Conservation (phyloP, 2,329 filamentous ascomycete genomes). For the Fusarium poae region DNA sequence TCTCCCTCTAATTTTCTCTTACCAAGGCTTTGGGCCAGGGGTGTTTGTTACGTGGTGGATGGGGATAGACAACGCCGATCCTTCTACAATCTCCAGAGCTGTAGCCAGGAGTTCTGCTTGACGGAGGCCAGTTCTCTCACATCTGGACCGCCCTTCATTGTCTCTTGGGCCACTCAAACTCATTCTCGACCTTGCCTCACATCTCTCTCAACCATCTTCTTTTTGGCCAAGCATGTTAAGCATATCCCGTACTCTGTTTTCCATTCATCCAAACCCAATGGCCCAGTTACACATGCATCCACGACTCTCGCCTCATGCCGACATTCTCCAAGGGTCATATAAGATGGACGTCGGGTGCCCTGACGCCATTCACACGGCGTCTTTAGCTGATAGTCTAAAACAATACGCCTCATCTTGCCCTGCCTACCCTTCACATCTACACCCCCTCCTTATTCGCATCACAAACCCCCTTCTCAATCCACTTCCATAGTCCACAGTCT, state of each 20-base stretch:
- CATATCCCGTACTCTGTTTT: background rate
- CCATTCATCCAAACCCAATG: slow-evolving; percentile 7
- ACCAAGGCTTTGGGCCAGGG: slow-evolving; percentile 48
- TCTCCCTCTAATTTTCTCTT: slow-evolving; percentile 48
- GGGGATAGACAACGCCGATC: slow-evolving; percentile 45
- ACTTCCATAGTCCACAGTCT: slow-evolving; percentile 33
- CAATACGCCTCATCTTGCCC: slow-evolving; percentile 46
- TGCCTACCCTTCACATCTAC: slow-evolving; percentile 35
- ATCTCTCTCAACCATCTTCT: slow-evolving; percentile 9
- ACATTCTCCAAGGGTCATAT: slow-evolving; percentile 17
- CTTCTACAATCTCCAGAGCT: slow-evolving; percentile 44
- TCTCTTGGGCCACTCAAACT: slow-evolving; percentile 43
- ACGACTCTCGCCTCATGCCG: slow-evolving; percentile 14
- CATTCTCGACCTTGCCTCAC: slow-evolving; percentile 37
- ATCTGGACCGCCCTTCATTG: slow-evolving; percentile 28
- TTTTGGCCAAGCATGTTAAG: slow-evolving; percentile 20
- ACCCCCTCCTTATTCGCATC: slow-evolving; percentile 36
- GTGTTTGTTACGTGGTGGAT: slow-evolving; percentile 37
- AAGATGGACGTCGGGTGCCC: slow-evolving; percentile 24
- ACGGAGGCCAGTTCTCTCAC: slow-evolving; percentile 20
- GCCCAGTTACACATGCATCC: slow-evolving; percentile 27
- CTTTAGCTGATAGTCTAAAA: slow-evolving; percentile 42
- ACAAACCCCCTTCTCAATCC: slow-evolving; percentile 29
- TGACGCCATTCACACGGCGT: slow-evolving; percentile 43
- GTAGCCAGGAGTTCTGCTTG: slow-evolving; percentile 37